Percentiles rank a stretch among this genome's conserved stretches.
Conservation (phyloP, 2,329 filamentous ascomycete genomes). For the Emmonsiellopsis sp. region DNA sequence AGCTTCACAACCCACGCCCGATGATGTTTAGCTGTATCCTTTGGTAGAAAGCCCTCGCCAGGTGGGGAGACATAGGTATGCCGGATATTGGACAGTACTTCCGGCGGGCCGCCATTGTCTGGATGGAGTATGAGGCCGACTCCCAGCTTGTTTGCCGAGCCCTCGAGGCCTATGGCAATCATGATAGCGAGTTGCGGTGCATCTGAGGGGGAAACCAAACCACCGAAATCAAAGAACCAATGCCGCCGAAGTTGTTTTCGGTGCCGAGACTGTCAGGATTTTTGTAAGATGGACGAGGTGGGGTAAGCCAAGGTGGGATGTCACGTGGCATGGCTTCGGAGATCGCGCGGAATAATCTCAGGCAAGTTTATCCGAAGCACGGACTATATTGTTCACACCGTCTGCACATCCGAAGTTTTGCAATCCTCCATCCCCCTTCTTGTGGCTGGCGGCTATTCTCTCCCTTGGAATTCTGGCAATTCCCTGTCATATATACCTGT, state of each 20-base stretch:
- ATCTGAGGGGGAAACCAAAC: background rate
- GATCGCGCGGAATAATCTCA: background rate
- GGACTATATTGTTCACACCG: conserved; percentile 15
- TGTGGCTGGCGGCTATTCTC: conserved; percentile 3
- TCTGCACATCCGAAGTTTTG: conserved; percentile 10
- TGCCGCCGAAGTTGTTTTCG: background rate
- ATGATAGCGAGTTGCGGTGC: conserved; percentile 28
- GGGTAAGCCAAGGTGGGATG: background rate
- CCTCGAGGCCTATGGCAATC: conserved; percentile 71
- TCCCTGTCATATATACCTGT: background rate
- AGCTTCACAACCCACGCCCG: conserved; percentile 72
- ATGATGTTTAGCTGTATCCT: conserved; percentile 92
- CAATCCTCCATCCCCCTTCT: conserved; percentile 9
- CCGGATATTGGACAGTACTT: conserved; percentile 84
- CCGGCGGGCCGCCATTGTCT: conserved; percentile 45
- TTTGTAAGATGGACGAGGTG: background rate
- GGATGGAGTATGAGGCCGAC: conserved; percentile 81
- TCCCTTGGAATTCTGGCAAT: conserved; percentile 1
- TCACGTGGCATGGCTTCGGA: background rate
- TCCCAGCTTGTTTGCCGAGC: conserved; percentile 95
- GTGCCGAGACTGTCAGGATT: background rate
- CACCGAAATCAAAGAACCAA: background rate
- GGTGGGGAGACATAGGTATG: conserved; percentile 90
- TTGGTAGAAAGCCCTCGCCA: conserved; percentile 88
- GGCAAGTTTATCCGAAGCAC: conserved; percentile 22